Percentiles rank a stretch among this genome's conserved stretches.
These are phyloP conservation scores for Starmerella etchellsii DNA, from an alignment of 805 yeast genomes.

Conservation along the genomic window DNA sequence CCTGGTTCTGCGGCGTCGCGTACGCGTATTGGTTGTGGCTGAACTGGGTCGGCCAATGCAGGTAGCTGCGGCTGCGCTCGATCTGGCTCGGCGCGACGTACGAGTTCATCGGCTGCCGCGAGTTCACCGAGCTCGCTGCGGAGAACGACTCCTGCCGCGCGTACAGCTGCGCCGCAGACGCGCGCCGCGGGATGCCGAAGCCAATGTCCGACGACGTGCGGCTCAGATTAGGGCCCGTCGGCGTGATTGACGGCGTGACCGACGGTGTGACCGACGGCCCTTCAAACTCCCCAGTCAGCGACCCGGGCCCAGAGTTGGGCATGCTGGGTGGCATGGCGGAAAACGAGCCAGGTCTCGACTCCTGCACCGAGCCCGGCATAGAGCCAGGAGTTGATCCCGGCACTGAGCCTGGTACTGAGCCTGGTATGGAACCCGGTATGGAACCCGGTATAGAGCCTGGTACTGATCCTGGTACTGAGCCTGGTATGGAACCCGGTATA, in stretches of 20 bases:
- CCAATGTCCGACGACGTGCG: not conserved
- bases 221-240: not conserved
- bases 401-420: constrained; percentile 8
- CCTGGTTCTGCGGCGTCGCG: too few species aligned
- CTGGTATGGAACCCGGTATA: constrained; percentile 1
- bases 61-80: constrained; percentile 15
- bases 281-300: too few species aligned
- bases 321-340: not conserved
- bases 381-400: constrained; percentile 5
- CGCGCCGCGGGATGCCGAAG: not conserved
- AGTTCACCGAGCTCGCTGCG: constrained; percentile 5
- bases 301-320: too few species aligned
- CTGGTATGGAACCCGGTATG: constrained; percentile 9
- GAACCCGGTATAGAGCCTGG: constrained; percentile 8
- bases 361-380: constrained; percentile 8
- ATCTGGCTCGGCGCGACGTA: constrained; percentile 14
- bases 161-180: constrained; percentile 1
- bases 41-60: constrained; percentile 10
- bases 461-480: constrained; percentile 4
- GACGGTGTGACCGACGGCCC: too few species aligned
- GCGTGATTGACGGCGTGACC: too few species aligned
- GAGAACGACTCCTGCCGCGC: constrained; percentile 1
- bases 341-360: constrained; percentile 6
- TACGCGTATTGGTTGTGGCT: not conserved
- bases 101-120: constrained; percentile 6